Conservation (phyloP, 352 stramenopile species). For the Globisporangium irregulare region DNA sequence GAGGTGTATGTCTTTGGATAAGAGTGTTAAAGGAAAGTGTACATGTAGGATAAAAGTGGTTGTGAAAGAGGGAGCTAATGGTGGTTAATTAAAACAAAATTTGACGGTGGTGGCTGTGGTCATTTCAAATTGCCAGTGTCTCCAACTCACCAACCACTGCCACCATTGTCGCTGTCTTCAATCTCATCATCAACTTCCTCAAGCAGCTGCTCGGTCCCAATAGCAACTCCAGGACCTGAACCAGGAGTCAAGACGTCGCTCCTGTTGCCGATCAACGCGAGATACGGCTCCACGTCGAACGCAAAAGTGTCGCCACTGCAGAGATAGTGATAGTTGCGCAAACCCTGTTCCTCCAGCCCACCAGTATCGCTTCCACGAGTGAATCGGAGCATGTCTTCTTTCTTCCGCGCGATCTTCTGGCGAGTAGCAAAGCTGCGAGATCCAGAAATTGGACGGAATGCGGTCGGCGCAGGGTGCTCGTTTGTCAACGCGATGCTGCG, state of each 20-base stretch:
- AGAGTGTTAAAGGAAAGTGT: not conserved
- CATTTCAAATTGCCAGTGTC: conserved; percentile 30
- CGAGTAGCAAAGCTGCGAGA: conserved; percentile 44
- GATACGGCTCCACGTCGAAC: conserved; percentile 69
- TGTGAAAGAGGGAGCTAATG: not conserved
- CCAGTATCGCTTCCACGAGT: conserved; percentile 19
- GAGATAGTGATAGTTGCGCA: conserved; percentile 15
- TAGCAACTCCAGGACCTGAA: not conserved
- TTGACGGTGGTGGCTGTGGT: not conserved
- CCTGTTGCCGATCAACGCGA: conserved; percentile 36
- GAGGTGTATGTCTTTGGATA: not conserved
- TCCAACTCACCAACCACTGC: conserved; percentile 4
- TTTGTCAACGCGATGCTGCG: conserved; percentile 76
- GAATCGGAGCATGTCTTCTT: conserved; percentile 34
- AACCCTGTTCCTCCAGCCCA: not conserved
- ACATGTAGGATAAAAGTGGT: not conserved
- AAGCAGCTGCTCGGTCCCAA: not conserved
- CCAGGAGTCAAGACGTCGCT: not conserved
- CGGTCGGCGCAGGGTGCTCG: conserved; percentile 48
- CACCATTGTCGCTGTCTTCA: conserved; percentile 53
- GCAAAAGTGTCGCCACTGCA: conserved; percentile 61
- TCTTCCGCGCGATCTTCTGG: conserved; percentile 42
- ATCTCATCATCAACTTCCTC: conserved; percentile 65
- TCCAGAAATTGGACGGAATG: conserved; percentile 72
- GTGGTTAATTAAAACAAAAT: not conserved